Conservation (phyloP, 352 stramenopile species). For the Globisporangium nagaii region DNA sequence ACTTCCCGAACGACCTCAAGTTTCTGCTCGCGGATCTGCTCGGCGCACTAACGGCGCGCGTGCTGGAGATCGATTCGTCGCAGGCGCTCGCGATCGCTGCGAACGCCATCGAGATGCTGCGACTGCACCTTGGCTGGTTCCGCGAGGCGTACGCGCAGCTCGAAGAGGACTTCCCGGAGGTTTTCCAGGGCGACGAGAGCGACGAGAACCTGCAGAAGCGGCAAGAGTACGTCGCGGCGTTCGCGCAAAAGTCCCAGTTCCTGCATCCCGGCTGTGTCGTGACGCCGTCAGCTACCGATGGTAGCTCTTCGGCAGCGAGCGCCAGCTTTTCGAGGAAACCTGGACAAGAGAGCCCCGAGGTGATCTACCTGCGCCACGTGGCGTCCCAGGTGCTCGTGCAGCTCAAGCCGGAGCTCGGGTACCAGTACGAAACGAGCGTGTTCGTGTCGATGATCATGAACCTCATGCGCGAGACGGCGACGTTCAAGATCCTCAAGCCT, state of each 20-base stretch:
- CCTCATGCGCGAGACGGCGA: slow-evolving; percentile 51
- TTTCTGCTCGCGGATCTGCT: slow-evolving; percentile 62
- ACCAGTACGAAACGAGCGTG: slow-evolving; percentile 44
- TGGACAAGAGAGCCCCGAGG: slow-evolving; percentile 32
- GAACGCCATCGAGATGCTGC: slow-evolving; percentile 58
- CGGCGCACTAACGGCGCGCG: slow-evolving; percentile 41
- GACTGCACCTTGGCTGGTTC: slow-evolving; percentile 76
- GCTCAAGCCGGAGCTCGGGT: slow-evolving; percentile 54
- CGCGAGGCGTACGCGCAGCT: slow-evolving; percentile 66
- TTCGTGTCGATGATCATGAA: slow-evolving; percentile 67
- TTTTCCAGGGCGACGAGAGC: slow-evolving; percentile 50
- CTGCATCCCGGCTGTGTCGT: slow-evolving; percentile 60
- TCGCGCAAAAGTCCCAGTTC: slow-evolving; percentile 56
- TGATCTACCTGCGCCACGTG: slow-evolving; percentile 62
- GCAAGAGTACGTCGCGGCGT: slow-evolving; percentile 48
- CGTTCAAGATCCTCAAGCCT: slow-evolving; percentile 65
- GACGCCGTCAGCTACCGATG: background rate
- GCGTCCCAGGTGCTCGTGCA: slow-evolving; percentile 57
- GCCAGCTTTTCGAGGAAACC: slow-evolving; percentile 13
- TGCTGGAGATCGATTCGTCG: slow-evolving; percentile 66
- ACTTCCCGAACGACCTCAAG: slow-evolving; percentile 61
- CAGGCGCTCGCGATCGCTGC: slow-evolving; percentile 58
- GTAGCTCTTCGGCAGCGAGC: slow-evolving; percentile 3
- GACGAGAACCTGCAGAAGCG: slow-evolving; percentile 44
- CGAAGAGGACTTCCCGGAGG: slow-evolving; percentile 44